These are phyloP conservation scores for Pythium grandisporangium DNA, from an alignment of 352 stramenopile genomes.

Conservation along the genomic window DNA sequence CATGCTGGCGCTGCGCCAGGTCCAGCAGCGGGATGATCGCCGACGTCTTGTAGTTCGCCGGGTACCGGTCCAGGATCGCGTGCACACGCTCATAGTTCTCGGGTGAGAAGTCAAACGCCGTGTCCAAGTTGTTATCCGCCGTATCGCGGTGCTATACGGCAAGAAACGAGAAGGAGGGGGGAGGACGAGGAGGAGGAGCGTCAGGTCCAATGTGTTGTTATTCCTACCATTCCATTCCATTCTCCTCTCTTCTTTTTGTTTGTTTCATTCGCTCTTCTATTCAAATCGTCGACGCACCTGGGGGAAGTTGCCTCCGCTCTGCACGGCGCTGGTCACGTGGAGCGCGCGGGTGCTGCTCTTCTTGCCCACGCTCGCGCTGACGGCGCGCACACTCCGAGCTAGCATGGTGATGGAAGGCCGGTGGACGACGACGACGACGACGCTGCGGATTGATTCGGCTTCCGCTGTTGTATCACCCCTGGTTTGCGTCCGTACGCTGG, in stretches of 20 bases:
- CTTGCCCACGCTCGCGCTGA: constrained; percentile 20
- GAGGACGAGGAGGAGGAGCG: background rate
- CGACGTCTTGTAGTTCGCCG: constrained; percentile 98
- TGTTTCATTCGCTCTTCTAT: too few relatives aligned
- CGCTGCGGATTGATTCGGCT: too few relatives aligned
- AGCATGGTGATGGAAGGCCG: too few relatives aligned
- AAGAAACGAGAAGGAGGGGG: background rate
- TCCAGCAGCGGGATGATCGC: constrained; percentile 99
- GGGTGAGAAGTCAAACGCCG: constrained; percentile 96
- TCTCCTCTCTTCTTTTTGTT: too few relatives aligned
- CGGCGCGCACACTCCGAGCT: constrained; percentile 40
- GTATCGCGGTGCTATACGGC: constrained; percentile 89
- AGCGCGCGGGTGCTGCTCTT: constrained; percentile 15
- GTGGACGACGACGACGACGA: too few relatives aligned
- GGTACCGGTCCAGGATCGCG: constrained; percentile 95
- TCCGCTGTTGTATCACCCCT: too few relatives aligned
- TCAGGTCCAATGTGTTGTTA: too few relatives aligned
- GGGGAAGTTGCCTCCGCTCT: constrained; percentile 15
- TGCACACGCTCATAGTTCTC: constrained; percentile 97
- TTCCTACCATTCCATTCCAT: too few relatives aligned
- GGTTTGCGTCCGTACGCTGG: too few relatives aligned
- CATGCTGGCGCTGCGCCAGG: constrained; percentile 93
- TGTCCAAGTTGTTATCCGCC: constrained; percentile 94
- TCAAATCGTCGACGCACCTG: constrained; percentile 9
- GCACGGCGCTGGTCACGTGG: constrained; percentile 34